Conservation (phyloP, 2,329 filamentous ascomycete species). For the Fusarium concolor region DNA sequence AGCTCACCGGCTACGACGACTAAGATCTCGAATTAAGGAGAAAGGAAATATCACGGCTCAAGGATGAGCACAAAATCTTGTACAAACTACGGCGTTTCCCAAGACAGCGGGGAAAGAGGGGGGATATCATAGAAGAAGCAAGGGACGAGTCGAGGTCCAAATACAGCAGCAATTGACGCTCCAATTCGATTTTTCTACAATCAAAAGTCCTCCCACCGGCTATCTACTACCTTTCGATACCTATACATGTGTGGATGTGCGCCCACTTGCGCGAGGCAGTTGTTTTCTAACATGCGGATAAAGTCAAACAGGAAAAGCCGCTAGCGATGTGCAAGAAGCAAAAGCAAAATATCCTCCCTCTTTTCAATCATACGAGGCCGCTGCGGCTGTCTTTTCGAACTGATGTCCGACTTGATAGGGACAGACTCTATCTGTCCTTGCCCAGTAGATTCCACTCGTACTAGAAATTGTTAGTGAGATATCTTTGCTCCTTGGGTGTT, state of each 20-base stretch:
- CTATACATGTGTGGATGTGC: constrained; percentile 25
- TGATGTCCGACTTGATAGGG: constrained; percentile 30
- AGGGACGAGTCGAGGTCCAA: constrained; percentile 34
- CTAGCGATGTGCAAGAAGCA: constrained; percentile 28
- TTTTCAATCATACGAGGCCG: constrained; percentile 23
- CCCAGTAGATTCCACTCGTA: constrained; percentile 73
- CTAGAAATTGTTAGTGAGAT: constrained; percentile 50
- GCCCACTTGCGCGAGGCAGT: constrained; percentile 27
- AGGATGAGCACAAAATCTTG: constrained; percentile 27
- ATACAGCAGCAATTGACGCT: constrained; percentile 45
- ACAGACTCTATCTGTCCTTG: constrained; percentile 64
- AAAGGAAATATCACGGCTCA: constrained; percentile 20
- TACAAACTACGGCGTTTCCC: constrained; percentile 48
- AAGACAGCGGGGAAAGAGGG: constrained; percentile 34
- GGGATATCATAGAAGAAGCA: constrained; percentile 35
- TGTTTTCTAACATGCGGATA: constrained; percentile 35
- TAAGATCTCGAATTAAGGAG: constrained; percentile 45
- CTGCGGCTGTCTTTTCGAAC: constrained; percentile 33
- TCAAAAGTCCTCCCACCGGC: constrained; percentile 4
- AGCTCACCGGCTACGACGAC: constrained; percentile 71
- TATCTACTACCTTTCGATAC: constrained; percentile 25
- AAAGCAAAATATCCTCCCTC: constrained; percentile 13
- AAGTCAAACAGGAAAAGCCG: constrained; percentile 26
- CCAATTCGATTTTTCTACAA: constrained; percentile 43
- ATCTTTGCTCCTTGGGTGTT: too few species aligned